phyloP scores from a whole-genome alignment of 1,284 basidiomycete genomes.

The Sparassis latifolia region DNA sequence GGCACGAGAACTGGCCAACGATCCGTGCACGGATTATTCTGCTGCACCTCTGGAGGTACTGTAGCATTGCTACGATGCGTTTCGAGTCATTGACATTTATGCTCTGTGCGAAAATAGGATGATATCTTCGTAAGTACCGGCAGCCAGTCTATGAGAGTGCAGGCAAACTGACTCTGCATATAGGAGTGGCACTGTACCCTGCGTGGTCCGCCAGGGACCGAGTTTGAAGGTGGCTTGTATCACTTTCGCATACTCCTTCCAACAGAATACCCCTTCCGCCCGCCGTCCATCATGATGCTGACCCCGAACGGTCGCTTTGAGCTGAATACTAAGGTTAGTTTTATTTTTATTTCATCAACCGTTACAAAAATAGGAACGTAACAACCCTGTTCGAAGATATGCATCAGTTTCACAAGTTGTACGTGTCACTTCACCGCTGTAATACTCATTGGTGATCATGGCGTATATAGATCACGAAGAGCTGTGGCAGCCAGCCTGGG shows the following conservation, averaged over 20 bases:
- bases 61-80: not conserved
- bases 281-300: constrained; percentile 90
- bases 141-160: not conserved
- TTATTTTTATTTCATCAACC: not conserved
- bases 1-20: constrained; percentile 80
- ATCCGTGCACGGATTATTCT: constrained; percentile 76
- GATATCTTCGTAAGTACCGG: constrained; percentile 67
- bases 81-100: constrained; percentile 8
- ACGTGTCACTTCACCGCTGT: constrained; percentile 19
- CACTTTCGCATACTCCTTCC: constrained; percentile 90
- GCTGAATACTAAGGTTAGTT: constrained; percentile 84
- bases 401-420: constrained; percentile 91
- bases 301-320: constrained; percentile 96
- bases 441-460: constrained; percentile 3
- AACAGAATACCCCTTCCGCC: constrained; percentile 90
- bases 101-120: constrained; percentile 38
- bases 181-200: constrained; percentile 98
- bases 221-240: constrained; percentile 89
- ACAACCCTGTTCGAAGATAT: constrained; percentile 52
- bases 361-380: not conserved
- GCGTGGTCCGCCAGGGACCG: constrained; percentile 79
- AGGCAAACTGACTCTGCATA: constrained; percentile 10
- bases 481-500: constrained; percentile 97
- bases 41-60: constrained; percentile 84
- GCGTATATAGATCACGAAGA: constrained; percentile 69